Base-by-base conservation (phyloP, 139 green algal genomes). In the Picochlorum sp. region DNA sequence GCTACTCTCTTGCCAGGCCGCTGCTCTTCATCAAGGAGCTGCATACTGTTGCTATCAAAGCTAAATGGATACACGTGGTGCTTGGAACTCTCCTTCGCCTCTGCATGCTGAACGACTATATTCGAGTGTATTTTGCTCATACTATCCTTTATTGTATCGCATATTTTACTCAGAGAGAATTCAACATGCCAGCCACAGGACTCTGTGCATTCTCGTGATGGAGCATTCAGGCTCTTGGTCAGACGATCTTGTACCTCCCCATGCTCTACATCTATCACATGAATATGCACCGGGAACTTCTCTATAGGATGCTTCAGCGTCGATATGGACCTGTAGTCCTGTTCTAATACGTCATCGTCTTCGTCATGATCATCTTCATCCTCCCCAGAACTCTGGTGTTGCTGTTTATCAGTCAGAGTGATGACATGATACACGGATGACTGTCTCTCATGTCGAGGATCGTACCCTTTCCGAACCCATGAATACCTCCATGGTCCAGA, bases 401-500 rank as follows among this genome's bases (percentile, higher is more conserved):
- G 28, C 28, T 30, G 34, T 41, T 6, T 21, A 55, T 18, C 20
- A 23, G 24, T 44, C 57, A 66, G 13, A 24, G 26, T 45, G 38
- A 57, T 45, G 47, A 66, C 65, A 14, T 76, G 69, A 49, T 62
- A 76, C 16, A 18, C 18, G 8, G 52, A 30, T 3, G 63, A 51
- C 1, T 23, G 16, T 37, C 21, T 57, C 8, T 15, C n/a, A 21
- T 11, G 21, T 6, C 69, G 30, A 6, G 69, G 69, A 64, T 76
- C 69, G 49, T 63, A 76, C 20, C 69, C 69, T 1, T 62, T 41
- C 14, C 14, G 41, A 37, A 70, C 41, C 63, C 63, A 76, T 3
- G 69, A 54, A 3, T 57, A 24, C n/a, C 63, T 67, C 69, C 69
- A 76, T 10, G 69, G 69, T 13, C 69, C 69, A 11, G 65, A 72